A percentile compares a stretch with the other conserved stretches of the same genome.
Conservation (phyloP, 139 green algal species). For the Chlorella sp. region DNA sequence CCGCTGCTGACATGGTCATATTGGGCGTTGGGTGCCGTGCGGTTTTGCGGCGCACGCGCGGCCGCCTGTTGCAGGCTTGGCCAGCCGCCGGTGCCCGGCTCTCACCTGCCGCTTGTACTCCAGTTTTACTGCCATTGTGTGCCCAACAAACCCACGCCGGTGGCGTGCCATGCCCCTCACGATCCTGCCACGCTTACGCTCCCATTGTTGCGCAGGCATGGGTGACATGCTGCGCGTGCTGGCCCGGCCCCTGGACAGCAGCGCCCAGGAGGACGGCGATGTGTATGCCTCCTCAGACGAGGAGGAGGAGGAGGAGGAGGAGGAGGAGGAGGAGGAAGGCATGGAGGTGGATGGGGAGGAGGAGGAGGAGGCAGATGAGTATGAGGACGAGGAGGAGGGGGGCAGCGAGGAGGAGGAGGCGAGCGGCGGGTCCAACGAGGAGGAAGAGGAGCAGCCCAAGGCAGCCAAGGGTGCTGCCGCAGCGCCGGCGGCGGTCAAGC, state of each 20-base stretch:
- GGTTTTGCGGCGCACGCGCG: too few relatives aligned
- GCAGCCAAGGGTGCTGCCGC: not conserved
- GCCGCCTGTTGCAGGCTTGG: too few relatives aligned
- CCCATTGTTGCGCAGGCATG: constrained; percentile 39
- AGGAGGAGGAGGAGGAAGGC: constrained; percentile 26
- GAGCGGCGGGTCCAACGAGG: too few relatives aligned
- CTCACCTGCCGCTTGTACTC: too few relatives aligned
- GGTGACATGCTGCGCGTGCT: constrained; percentile 73
- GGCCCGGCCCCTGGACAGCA: constrained; percentile 26
- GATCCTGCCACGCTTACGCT: too few relatives aligned
- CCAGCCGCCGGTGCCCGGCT: too few relatives aligned
- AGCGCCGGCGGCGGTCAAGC: not conserved
- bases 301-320: constrained; percentile 42
- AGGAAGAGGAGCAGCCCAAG: constrained; percentile 36
- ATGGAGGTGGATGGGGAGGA: constrained; percentile 39
- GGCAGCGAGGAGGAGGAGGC: too few relatives aligned
- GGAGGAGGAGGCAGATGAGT: not conserved
- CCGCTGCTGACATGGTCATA: not conserved
- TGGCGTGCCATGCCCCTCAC: not conserved
- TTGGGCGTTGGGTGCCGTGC: not conserved
- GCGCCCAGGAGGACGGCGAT: constrained; percentile 39
- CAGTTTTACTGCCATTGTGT: not conserved
- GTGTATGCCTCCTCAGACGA: constrained; percentile 30
- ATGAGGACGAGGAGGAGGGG: not conserved
- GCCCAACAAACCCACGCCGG: not conserved